Percentiles rank a stretch among this genome's conserved stretches.
phyloP scores from a whole-genome alignment of 2,329 filamentous ascomycete species.

The Apiospora malaysiana region DNA sequence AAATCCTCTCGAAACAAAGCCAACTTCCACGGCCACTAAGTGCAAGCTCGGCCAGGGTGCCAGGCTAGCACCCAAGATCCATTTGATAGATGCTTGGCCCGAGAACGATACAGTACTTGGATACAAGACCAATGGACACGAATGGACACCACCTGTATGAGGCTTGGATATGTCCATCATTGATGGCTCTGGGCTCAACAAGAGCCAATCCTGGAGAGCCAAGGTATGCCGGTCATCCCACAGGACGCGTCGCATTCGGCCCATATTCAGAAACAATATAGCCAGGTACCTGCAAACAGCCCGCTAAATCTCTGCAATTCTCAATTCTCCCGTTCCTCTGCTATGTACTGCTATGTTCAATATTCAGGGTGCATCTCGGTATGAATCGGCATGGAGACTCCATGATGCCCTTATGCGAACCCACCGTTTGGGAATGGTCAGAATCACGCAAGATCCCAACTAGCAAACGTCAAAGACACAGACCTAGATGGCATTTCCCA shows the following conservation, averaged over 20 bases:
- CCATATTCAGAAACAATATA: conserved; percentile 6
- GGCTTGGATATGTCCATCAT: background rate
- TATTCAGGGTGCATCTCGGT: background rate
- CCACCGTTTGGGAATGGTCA: conserved; percentile 20
- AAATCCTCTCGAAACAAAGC: background rate
- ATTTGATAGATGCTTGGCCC: background rate
- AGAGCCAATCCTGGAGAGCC: background rate
- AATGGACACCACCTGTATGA: background rate
- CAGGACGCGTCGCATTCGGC: conserved; percentile 25
- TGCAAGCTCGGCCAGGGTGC: background rate
- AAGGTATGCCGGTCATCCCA: conserved; percentile 24
- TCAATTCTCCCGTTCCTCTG: background rate
- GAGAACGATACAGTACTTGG: background rate
- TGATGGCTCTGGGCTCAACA: background rate
- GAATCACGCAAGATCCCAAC: conserved; percentile 25
- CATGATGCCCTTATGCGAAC: conserved; percentile 25
- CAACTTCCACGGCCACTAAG: conserved; percentile 5
- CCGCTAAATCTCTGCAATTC: background rate
- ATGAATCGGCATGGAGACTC: background rate
- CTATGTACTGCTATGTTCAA: background rate
- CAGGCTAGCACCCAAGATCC: background rate
- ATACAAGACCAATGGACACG: background rate
- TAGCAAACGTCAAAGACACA: conserved; percentile 21
- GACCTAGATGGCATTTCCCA: conserved; percentile 12
- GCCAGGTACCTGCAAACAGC: background rate